Percentiles rank a stretch among this genome's conserved stretches.
phyloP scores from a whole-genome alignment of 192 early-diverging fungal genomes.

The Gorgonomyces haynaldii region DNA sequence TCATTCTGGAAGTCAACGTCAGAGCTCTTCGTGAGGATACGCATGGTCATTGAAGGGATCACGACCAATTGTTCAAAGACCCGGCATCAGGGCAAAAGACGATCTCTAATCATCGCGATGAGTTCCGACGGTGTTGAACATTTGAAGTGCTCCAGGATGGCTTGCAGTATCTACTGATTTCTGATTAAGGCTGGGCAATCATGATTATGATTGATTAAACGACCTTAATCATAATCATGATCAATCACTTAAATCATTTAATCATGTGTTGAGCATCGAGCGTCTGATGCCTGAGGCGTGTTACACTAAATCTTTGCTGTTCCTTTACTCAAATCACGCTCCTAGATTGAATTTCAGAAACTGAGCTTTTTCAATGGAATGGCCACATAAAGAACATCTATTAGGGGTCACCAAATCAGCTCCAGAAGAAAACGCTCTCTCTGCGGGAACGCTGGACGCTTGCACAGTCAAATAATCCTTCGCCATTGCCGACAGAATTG shows the following conservation, averaged over 20 bases:
- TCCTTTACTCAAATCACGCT: neutral
- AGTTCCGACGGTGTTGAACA: too few species aligned
- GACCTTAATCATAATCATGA: too few species aligned
- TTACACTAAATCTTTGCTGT: neutral
- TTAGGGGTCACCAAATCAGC: constrained; percentile 4
- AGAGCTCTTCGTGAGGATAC: too few species aligned
- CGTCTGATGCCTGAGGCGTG: neutral
- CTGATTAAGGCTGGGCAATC: constrained; percentile 1
- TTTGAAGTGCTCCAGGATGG: too few species aligned
- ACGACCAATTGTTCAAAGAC: too few species aligned
- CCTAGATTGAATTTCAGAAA: constrained; percentile 1
- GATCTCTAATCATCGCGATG: too few species aligned
- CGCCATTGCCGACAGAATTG: constrained; percentile 7
- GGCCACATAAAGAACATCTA: neutral
- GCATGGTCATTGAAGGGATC: too few species aligned
- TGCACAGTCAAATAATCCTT: constrained; percentile 10
- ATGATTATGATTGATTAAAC: neutral
- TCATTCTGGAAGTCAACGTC: too few species aligned
- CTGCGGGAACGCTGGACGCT: constrained; percentile 6
- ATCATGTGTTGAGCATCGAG: too few species aligned
- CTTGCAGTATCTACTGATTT: too few species aligned
- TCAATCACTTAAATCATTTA: neutral
- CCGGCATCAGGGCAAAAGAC: too few species aligned
- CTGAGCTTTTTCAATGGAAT: neutral
- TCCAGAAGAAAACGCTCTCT: constrained; percentile 6